phyloP scores from a whole-genome alignment of 1,139 yeast species.

The Protomyces pachydermus region DNA sequence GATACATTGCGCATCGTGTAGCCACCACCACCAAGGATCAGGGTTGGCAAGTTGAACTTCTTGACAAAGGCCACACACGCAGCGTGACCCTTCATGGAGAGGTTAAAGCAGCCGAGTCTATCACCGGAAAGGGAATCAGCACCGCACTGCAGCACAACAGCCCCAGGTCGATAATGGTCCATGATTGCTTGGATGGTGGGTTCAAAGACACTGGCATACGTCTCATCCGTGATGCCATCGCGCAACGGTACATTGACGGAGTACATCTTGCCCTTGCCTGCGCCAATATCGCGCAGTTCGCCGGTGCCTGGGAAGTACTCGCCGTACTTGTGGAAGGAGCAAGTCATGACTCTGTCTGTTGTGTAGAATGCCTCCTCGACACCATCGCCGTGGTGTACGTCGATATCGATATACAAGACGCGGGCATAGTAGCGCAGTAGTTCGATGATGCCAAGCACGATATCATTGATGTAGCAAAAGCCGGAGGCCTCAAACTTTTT shows the following conservation, averaged over 20 bases:
- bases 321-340: conserved; percentile 94
- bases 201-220: conserved; percentile 80
- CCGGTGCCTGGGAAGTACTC: conserved; percentile 97
- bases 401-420: conserved; percentile 92
- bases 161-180: conserved; percentile 93
- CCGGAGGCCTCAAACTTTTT: conserved; percentile 95
- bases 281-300: conserved; percentile 79
- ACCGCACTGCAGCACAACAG: conserved; percentile 82
- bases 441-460: conserved; percentile 85
- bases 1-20: conserved; percentile 97
- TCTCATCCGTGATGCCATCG: conserved; percentile 88
- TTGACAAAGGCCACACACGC: conserved; percentile 88
- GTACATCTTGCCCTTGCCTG: conserved; percentile 82
- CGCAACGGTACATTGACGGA: conserved; percentile 84
- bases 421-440: conserved; percentile 86
- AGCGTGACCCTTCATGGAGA: conserved; percentile 91
- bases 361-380: conserved; percentile 97
- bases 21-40: conserved; percentile 97
- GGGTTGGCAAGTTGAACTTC: conserved; percentile 78
- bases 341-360: conserved; percentile 95
- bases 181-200: conserved; percentile 74
- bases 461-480: conserved; percentile 86
- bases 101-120: conserved; percentile 83
- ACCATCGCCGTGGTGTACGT: conserved; percentile 97
- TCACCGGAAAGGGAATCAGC: conserved; percentile 93